Conservation (phyloP, 352 stramenopile genomes). For the Globisporangium sylvaticum region DNA sequence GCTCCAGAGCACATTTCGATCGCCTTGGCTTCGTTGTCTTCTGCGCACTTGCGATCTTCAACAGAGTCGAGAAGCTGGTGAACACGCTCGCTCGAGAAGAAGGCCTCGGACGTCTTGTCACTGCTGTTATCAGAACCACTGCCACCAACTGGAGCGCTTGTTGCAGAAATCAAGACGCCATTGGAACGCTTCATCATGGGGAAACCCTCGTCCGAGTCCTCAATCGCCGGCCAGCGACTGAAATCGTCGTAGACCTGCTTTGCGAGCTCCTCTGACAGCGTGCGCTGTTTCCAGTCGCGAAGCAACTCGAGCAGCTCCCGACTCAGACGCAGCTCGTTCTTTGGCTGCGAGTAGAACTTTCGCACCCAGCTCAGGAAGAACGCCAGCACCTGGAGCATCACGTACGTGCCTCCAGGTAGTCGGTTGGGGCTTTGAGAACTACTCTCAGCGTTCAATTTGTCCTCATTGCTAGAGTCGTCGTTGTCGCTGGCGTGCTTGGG, state of each 20-base stretch:
- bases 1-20: constrained; percentile 19
- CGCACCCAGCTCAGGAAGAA: constrained; percentile 48
- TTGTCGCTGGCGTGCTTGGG: not conserved
- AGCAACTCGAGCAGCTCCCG: constrained; percentile 27
- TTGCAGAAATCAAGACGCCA: not conserved
- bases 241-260: constrained; percentile 36
- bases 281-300: constrained; percentile 20
- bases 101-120: not conserved
- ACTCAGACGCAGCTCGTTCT: constrained; percentile 34
- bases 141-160: not conserved
- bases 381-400: constrained; percentile 35
- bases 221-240: constrained; percentile 34
- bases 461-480: not conserved
- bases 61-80: not conserved
- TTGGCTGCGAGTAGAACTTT: constrained; percentile 30
- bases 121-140: not conserved
- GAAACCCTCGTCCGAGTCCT: constrained; percentile 5
- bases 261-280: constrained; percentile 23
- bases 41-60: not conserved
- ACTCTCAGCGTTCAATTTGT: not conserved
- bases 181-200: not conserved
- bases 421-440: not conserved
- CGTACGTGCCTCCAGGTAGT: constrained; percentile 23
- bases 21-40: constrained; percentile 1
- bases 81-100: constrained; percentile 15